Percentiles rank a stretch among this genome's conserved stretches.
Conservation (phyloP, 2,329 filamentous ascomycete species). For the Byssothecium circinans region DNA sequence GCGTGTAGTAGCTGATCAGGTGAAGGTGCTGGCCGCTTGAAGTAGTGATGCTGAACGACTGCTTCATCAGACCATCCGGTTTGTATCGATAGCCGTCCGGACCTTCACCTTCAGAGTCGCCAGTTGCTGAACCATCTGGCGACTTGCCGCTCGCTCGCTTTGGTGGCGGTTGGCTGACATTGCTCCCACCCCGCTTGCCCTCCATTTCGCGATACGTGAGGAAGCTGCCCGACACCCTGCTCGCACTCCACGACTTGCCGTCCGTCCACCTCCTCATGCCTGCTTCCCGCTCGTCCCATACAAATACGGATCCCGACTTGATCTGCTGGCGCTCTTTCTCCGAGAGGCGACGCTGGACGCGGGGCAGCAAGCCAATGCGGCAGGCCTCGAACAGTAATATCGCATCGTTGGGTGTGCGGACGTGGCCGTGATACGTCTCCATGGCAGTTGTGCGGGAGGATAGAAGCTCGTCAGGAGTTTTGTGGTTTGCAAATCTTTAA, state of each 20-base stretch:
- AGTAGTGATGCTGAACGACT: slow-evolving; percentile 98
- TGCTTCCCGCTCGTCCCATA: slow-evolving; percentile 99
- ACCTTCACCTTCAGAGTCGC: slow-evolving; percentile 78
- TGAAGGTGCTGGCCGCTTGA: slow-evolving; percentile 88
- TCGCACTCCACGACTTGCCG: slow-evolving; percentile 98
- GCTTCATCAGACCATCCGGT: slow-evolving; percentile 98
- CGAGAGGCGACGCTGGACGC: slow-evolving; percentile 88
- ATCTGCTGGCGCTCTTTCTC: slow-evolving; percentile 98
- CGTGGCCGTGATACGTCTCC: slow-evolving; percentile 96
- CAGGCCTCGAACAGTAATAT: slow-evolving; percentile 99
- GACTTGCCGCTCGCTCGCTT: slow-evolving; percentile 65
- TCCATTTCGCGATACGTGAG: slow-evolving; percentile 98
- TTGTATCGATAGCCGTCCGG: slow-evolving; percentile 54
- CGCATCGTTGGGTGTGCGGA: slow-evolving; percentile 93
- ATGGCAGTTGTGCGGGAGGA: slow-evolving; percentile 54
- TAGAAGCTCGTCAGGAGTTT: neutral
- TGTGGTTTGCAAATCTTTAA: neutral
- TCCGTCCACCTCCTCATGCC: slow-evolving; percentile 99
- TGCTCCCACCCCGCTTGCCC: slow-evolving; percentile 85
- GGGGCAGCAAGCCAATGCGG: slow-evolving; percentile 80
- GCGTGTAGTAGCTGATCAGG: slow-evolving; percentile 94
- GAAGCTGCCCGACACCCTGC: slow-evolving; percentile 95
- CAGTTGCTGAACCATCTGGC: slow-evolving; percentile 77
- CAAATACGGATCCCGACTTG: slow-evolving; percentile 93
- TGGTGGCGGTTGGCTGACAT: slow-evolving; percentile 50